Percentiles rank a stretch among this genome's conserved stretches.
Conservation (phyloP, 2,329 filamentous ascomycete genomes). For the Anthostomella pinea region DNA sequence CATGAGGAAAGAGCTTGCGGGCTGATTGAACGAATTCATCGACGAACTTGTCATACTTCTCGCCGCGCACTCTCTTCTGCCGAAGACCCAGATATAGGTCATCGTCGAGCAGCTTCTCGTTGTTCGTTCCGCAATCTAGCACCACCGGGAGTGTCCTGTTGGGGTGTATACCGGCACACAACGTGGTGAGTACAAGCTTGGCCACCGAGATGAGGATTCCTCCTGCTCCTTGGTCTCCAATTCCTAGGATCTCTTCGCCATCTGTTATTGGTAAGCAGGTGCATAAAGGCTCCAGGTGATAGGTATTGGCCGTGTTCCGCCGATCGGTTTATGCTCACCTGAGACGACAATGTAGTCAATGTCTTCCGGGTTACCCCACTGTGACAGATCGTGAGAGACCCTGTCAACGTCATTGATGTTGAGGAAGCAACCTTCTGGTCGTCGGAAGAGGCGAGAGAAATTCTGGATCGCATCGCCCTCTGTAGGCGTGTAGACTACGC, state of each 20-base stretch:
- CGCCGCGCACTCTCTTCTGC: slow-evolving; percentile 63
- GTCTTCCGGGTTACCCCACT: slow-evolving; percentile 69
- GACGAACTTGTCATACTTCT: slow-evolving; percentile 74
- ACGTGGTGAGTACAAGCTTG: slow-evolving; percentile 77
- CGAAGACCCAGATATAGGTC: slow-evolving; percentile 76
- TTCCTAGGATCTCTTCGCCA: slow-evolving; percentile 74
- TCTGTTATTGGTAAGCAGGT: slow-evolving; percentile 34
- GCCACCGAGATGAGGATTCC: slow-evolving; percentile 81
- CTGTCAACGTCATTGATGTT: slow-evolving; percentile 67
- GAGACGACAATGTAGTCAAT: slow-evolving; percentile 88
- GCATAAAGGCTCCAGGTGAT: neutral
- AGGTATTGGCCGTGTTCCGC: neutral
- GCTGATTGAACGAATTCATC: slow-evolving; percentile 69
- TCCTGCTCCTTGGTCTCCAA: slow-evolving; percentile 85
- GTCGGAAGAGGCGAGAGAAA: slow-evolving; percentile 74
- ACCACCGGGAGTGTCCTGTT: slow-evolving; percentile 76
- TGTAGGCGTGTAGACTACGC: slow-evolving; percentile 86
- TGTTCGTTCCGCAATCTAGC: slow-evolving; percentile 83
- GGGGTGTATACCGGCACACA: slow-evolving; percentile 85
- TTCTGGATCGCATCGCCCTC: slow-evolving; percentile 86
- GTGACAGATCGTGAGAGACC: slow-evolving; percentile 63
- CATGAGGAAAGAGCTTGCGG: slow-evolving; percentile 68
- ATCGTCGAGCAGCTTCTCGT: slow-evolving; percentile 69
- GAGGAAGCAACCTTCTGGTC: slow-evolving; percentile 77
- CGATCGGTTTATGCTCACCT: slow-evolving; percentile 44